These are phyloP conservation scores for Grifola frondosa DNA, from an alignment of 1,284 basidiomycete genomes.

Conservation along the genomic window DNA sequence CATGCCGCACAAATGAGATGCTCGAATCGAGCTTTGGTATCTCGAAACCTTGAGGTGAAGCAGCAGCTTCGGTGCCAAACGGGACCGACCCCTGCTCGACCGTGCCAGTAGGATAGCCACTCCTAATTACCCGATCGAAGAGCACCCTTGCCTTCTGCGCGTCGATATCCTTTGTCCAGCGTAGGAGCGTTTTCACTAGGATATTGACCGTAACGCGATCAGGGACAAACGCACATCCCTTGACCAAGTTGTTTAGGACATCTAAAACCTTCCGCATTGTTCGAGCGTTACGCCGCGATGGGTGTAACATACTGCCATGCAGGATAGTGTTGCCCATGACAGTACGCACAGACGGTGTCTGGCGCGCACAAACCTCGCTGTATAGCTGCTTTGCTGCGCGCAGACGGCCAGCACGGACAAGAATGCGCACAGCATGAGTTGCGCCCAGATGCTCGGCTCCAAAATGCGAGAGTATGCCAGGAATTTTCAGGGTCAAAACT, in stretches of 20 bases:
- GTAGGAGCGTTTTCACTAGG: conserved; percentile 53
- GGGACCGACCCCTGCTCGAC: conserved; percentile 11
- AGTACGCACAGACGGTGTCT: conserved; percentile 37
- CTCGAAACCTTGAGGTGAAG: conserved; percentile 19
- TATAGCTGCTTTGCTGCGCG: conserved; percentile 45
- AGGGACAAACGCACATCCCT: conserved; percentile 45
- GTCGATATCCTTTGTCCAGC: conserved; percentile 45
- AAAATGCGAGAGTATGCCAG: not conserved
- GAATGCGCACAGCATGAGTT: conserved; percentile 8
- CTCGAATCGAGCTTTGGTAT: conserved; percentile 36
- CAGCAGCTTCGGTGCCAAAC: conserved; percentile 13
- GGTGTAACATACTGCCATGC: conserved; percentile 38
- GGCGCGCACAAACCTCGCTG: conserved; percentile 22
- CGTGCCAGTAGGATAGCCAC: conserved; percentile 51
- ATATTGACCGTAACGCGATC: conserved; percentile 70
- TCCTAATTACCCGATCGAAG: conserved; percentile 58
- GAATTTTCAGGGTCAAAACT: conserved; percentile 1
- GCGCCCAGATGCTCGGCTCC: not conserved
- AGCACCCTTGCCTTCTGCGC: conserved; percentile 44
- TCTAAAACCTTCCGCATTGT: conserved; percentile 43
- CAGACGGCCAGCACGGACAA: conserved; percentile 20
- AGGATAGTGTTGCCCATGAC: conserved; percentile 56
- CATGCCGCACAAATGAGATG: conserved; percentile 55
- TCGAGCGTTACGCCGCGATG: conserved; percentile 39
- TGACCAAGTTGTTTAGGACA: conserved; percentile 40